Base-by-base conservation (phyloP, 805 yeast species). In the Yamadazyma endophytica region DNA sequence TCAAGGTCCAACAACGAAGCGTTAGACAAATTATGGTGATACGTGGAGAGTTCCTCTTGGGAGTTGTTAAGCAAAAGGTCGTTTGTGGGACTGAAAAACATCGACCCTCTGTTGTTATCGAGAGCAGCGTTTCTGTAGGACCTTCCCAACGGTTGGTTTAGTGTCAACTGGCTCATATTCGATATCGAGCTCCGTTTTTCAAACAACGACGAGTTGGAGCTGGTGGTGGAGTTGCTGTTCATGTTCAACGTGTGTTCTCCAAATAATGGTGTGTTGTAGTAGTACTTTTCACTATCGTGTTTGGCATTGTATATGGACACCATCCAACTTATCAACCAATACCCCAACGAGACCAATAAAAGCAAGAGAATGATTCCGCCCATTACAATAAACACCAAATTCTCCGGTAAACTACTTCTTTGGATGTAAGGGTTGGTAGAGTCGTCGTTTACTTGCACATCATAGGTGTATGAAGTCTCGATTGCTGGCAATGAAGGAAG, bases 21-120 rank as follows among this genome's bases (percentile, higher is more conserved):
- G 12, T 8, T 9, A n/a, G n/a, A n/a, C n/a, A n/a, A n/a, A n/a
- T n/a, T n/a, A n/a, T n/a, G n/a, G n/a, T 9, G 25, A 23, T 9
- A n/a, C 12, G 13, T n/a, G 12, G 12, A 23, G 13, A n/a, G 13
- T 23, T 23, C 13, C 25, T 9, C 12, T n/a, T 9, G 25, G 7
- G n/a, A n/a, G n/a, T n/a, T n/a, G n/a, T n/a, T n/a, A n/a, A n/a
- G n/a, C n/a, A n/a, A n/a, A n/a, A 35, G 26, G 18, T 38, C 42
- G 18, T 16, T 33, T 5, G 75, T 71, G 2, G 80, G 80, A 16
- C 77, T 71, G 13, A 74, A 58, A 36, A 70, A 72, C 70, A 74
- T 57, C 4, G 77, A 70, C 8, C 55, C 52, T 37, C 77, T 47
- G 13, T 58, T 50, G 25, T 37, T 39, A 21, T 37, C 35, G 18